Conservation (phyloP, 352 stramenopile species). For the Phytophthora agathidicida region DNA sequence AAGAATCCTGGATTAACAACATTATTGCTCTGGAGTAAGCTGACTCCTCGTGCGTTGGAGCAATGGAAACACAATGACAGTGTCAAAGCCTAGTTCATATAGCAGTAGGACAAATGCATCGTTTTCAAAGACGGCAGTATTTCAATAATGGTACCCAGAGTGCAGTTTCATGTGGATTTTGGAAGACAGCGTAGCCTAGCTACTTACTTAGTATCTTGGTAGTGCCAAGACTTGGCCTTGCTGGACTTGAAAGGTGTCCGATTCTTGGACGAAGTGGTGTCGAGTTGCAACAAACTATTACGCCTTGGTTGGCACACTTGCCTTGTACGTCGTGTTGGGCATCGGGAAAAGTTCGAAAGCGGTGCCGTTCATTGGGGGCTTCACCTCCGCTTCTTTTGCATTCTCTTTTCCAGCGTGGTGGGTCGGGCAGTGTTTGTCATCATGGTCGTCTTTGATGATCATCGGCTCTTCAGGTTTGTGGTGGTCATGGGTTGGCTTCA, state of each 20-base stretch:
- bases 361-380: constrained; percentile 1
- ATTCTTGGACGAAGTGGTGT: no score
- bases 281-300: no score
- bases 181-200: no score
- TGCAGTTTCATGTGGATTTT: no score
- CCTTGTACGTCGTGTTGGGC: constrained; percentile 20
- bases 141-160: constrained; percentile 18
- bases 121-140: constrained; percentile 11
- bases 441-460: constrained; percentile 1
- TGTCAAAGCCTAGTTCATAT: neutral
- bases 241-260: no score
- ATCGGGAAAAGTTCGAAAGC: constrained; percentile 4
- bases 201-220: no score
- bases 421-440: neutral
- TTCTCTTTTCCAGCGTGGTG: neutral
- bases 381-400: neutral
- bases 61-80: constrained; percentile 6
- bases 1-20: constrained; percentile 15
- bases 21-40: constrained; percentile 34
- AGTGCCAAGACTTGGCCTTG: no score
- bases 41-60: constrained; percentile 4
- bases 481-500: constrained; percentile 8
- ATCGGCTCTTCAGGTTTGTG: neutral
- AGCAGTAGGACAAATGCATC: neutral
- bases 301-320: neutral